These are phyloP conservation scores for Amaranthus tricolor DNA, from an alignment of 179 eudicot genomes.

Conservation along the genomic window DNA sequence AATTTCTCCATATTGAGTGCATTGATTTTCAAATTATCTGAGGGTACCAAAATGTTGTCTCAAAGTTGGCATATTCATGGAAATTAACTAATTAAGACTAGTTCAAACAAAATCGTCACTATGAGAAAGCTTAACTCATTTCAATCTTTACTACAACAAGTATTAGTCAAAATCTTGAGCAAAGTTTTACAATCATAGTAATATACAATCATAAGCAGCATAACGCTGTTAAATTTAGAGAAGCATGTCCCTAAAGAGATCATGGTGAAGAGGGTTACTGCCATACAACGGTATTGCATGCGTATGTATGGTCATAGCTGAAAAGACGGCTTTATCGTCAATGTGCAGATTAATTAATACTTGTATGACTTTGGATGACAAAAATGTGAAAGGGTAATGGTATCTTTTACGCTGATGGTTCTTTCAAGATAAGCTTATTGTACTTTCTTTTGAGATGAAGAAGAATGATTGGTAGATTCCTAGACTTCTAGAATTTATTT, in stretches of 20 bases:
- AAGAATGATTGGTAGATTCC: neutral
- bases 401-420: neutral
- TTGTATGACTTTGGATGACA: neutral
- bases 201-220: neutral
- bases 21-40: neutral
- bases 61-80: no score
- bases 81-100: no score
- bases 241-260: neutral
- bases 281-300: neutral
- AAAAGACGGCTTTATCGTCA: neutral
- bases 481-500: neutral
- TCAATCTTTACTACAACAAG: neutral
- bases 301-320: neutral
- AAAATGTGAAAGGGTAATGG: neutral
- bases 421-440: neutral
- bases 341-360: neutral
- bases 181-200: neutral
- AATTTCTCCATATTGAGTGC: slow-evolving; percentile 2
- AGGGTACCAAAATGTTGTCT: no score
- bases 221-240: neutral
- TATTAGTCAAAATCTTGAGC: neutral
- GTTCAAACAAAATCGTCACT: neutral
- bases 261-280: neutral
- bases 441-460: neutral
- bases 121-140: neutral